These are phyloP conservation scores for Lachancea dasiensis DNA, from an alignment of 805 yeast genomes.

Conservation along the genomic window DNA sequence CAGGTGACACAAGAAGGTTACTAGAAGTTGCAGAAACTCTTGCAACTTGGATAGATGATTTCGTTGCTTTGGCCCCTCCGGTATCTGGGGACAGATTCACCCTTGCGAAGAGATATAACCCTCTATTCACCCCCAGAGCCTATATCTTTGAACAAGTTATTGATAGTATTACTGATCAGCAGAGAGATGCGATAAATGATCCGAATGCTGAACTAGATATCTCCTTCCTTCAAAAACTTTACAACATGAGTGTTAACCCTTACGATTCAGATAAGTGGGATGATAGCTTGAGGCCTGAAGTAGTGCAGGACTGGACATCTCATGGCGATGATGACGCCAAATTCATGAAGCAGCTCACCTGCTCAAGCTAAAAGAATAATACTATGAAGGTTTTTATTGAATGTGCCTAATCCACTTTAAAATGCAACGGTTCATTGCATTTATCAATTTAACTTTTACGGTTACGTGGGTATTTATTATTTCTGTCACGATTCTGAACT, in stretches of 20 bases:
- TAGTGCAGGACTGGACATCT: constrained; percentile 50
- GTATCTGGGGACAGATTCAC: constrained; percentile 36
- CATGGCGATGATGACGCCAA: constrained; percentile 44
- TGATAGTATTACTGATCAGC: constrained; percentile 45
- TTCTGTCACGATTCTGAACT: too few relatives aligned
- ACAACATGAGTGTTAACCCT: constrained; percentile 71
- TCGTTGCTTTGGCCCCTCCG: constrained; percentile 36
- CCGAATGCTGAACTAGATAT: constrained; percentile 22
- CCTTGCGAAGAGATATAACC: constrained; percentile 52
- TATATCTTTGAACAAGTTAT: constrained; percentile 87
- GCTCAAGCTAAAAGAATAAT: constrained; percentile 41
- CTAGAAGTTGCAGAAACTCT: constrained; percentile 40
- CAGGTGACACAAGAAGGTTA: constrained; percentile 32
- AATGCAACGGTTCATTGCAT: too few relatives aligned
- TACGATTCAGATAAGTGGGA: constrained; percentile 68
- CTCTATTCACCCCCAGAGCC: constrained; percentile 73
- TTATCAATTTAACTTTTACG: too few relatives aligned
- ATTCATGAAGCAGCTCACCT: constrained; percentile 69
- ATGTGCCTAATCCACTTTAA: too few relatives aligned
- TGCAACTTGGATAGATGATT: constrained; percentile 48
- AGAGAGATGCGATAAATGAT: constrained; percentile 38
- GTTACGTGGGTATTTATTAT: too few relatives aligned
- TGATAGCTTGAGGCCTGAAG: constrained; percentile 41
- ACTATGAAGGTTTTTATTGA: too few relatives aligned
- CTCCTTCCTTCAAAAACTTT: constrained; percentile 50